A percentile compares a stretch with the other conserved stretches of the same genome.
Evolutionary conservation across 805 yeast species (phyloP).

Genomic region (Hagleromyces aurorensis): DNA sequence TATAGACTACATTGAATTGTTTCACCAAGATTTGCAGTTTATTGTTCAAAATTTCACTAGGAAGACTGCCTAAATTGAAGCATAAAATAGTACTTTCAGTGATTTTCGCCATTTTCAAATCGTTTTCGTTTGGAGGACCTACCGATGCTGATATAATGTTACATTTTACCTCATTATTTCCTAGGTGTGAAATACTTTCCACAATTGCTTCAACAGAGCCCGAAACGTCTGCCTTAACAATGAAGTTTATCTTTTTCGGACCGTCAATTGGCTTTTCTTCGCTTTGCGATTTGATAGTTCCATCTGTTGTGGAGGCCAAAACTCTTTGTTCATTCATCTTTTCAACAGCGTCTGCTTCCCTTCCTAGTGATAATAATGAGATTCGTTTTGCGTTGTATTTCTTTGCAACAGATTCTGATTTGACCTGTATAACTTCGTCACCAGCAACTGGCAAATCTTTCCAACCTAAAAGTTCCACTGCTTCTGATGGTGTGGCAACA

Average conservation of each 20-base stretch:
- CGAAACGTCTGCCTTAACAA: conserved; percentile 84
- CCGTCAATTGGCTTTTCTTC: conserved; percentile 25
- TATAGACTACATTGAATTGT: conserved; percentile 75
- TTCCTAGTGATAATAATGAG: conserved; percentile 48
- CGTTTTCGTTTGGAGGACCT: conserved; percentile 65
- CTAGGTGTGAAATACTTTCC: conserved; percentile 74
- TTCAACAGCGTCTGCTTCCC: conserved; percentile 59
- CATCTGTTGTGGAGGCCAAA: conserved; percentile 44
- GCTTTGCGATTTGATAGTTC: conserved; percentile 41
- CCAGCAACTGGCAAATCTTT: conserved; percentile 89
- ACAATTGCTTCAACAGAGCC: conserved; percentile 92
- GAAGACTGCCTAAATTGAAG: conserved; percentile 59
- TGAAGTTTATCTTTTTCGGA: conserved; percentile 42
- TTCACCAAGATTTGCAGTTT: conserved; percentile 54
- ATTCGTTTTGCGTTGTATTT: conserved; percentile 60
- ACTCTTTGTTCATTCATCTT: conserved; percentile 59
- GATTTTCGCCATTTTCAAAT: conserved; percentile 56
- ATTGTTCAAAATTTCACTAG: conserved; percentile 49
- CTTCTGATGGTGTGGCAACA: conserved; percentile 76
- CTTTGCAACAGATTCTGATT: conserved; percentile 66
- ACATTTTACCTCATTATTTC: conserved; percentile 76
- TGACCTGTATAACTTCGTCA: conserved; percentile 70
- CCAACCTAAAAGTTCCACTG: conserved; percentile 93
- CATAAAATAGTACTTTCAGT: conserved; percentile 70
- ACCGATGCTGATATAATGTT: conserved; percentile 67